A percentile compares a stretch with the other conserved stretches of the same genome.
Evolutionary conservation across 371 early-diverging fungal genomes (phyloP).

Genomic region (Mortierella sp.): DNA sequence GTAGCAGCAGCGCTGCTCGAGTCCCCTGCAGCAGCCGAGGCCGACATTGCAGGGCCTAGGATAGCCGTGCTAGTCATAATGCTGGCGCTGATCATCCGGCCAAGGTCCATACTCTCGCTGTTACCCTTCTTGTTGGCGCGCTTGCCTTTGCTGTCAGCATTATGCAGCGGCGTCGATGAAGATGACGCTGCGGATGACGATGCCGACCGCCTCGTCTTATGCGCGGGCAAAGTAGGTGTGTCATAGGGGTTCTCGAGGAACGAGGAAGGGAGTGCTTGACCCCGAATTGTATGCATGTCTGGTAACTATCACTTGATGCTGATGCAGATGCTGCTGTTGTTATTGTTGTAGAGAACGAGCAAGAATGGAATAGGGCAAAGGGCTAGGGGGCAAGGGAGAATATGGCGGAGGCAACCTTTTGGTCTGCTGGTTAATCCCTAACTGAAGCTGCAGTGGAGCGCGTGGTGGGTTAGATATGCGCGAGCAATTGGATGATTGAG

Average conservation of each 20-base stretch:
- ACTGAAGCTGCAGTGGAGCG: too few relatives aligned
- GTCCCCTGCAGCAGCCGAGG: conserved; percentile 4
- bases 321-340: neutral
- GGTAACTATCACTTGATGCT: too few relatives aligned
- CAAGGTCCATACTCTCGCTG: conserved; percentile 3
- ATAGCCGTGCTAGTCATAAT: conserved; percentile 16
- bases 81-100: conserved; percentile 16
- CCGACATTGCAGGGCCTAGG: conserved; percentile 3
- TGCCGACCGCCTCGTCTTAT: conserved; percentile 2
- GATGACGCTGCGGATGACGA: neutral
- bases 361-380: neutral
- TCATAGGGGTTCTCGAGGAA: conserved; percentile 12
- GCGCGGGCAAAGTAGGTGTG: conserved; percentile 3
- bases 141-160: conserved; percentile 5
- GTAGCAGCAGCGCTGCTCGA: neutral
- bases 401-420: too few relatives aligned
- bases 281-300: conserved; percentile 19
- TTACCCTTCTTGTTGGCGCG: conserved; percentile 3
- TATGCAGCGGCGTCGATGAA: conserved; percentile 4
- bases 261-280: conserved; percentile 14
- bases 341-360: conserved; percentile 1
- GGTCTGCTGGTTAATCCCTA: too few relatives aligned
- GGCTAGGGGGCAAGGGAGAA: too few relatives aligned
- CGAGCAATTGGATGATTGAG: too few relatives aligned
- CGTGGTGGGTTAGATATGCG: too few relatives aligned